Conservation (phyloP, 768 basidiomycete species). For the Scleroderma citrinum region DNA sequence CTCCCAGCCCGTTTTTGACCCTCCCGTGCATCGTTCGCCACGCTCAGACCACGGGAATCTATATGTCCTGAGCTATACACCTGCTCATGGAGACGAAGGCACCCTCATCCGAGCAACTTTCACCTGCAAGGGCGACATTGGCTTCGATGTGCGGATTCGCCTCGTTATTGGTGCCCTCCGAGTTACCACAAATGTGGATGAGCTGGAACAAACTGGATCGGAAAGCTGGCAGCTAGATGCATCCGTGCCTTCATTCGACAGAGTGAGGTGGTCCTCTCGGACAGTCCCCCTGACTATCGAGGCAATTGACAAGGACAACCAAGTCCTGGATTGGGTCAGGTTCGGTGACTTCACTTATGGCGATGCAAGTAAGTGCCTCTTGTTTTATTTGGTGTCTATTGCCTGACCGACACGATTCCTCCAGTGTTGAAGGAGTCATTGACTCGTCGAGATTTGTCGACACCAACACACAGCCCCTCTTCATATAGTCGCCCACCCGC, state of each 20-base stretch:
- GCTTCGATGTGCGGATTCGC: constrained; percentile 49
- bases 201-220: constrained; percentile 40
- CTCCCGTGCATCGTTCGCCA: constrained; percentile 25
- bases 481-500: constrained; percentile 6
- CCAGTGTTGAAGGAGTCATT: constrained; percentile 6
- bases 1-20: background rate
- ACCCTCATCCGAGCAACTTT: constrained; percentile 58
- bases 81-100: constrained; percentile 57
- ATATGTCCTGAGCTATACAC: constrained; percentile 59
- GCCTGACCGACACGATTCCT: constrained; percentile 1
- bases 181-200: constrained; percentile 59
- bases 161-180: constrained; percentile 69
- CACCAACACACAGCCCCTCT: background rate
- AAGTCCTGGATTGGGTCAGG: constrained; percentile 54
- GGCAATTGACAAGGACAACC: constrained; percentile 49
- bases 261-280: constrained; percentile 31
- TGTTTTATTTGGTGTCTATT: background rate
- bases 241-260: constrained; percentile 49
- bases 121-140: constrained; percentile 24
- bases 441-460: background rate
- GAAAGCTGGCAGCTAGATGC: constrained; percentile 64
- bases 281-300: constrained; percentile 57
- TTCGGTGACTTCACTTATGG: constrained; percentile 72
- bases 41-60: constrained; percentile 50
- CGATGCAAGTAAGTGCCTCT: constrained; percentile 34